A percentile compares a stretch with the other conserved stretches of the same genome.
Evolutionary conservation across 2,329 filamentous ascomycete genomes (phyloP).

Genomic region (Arthroderma sp.): DNA sequence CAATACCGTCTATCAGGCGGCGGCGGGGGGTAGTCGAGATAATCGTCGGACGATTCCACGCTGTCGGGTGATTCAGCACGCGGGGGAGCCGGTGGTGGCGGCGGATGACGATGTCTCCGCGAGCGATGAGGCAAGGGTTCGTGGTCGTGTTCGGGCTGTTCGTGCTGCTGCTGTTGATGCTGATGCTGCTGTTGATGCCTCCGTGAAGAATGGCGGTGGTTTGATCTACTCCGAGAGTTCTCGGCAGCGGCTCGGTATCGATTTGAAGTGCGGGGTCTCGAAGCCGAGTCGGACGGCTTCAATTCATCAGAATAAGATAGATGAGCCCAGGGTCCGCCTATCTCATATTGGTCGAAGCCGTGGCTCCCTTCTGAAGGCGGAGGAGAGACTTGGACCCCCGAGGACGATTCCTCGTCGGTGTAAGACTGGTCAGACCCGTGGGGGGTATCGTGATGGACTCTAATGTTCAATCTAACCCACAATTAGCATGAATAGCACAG

Average conservation of each 20-base stretch:
- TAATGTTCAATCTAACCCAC: constrained; percentile 17
- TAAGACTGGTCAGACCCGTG: constrained; percentile 28
- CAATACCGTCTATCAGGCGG: constrained; percentile 23
- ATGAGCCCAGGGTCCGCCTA: constrained; percentile 23
- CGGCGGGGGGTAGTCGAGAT: constrained; percentile 32
- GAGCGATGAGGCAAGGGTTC: constrained; percentile 25
- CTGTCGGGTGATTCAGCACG: constrained; percentile 44
- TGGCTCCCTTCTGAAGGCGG: constrained; percentile 19
- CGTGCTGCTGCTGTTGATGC: neutral
- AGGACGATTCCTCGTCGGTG: constrained; percentile 34
- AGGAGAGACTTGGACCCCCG: constrained; percentile 31
- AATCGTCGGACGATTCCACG: constrained; percentile 51
- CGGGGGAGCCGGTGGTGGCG: constrained; percentile 16
- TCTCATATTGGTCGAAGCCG: constrained; percentile 23
- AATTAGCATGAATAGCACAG: no score
- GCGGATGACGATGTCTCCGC: constrained; percentile 28
- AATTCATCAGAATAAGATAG: constrained; percentile 33
- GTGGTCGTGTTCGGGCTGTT: constrained; percentile 18
- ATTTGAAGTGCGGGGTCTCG: constrained; percentile 27
- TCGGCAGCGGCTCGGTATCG: constrained; percentile 4
- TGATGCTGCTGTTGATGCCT: constrained; percentile 15
- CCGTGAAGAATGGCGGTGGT: constrained; percentile 24
- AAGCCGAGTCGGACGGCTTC: constrained; percentile 36
- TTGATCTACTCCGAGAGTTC: neutral
- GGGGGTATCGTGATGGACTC: constrained; percentile 24